These are phyloP conservation scores for Aspergillus mulundensis DNA, from an alignment of 495 filamentous ascomycete genomes.

Conservation along the genomic window DNA sequence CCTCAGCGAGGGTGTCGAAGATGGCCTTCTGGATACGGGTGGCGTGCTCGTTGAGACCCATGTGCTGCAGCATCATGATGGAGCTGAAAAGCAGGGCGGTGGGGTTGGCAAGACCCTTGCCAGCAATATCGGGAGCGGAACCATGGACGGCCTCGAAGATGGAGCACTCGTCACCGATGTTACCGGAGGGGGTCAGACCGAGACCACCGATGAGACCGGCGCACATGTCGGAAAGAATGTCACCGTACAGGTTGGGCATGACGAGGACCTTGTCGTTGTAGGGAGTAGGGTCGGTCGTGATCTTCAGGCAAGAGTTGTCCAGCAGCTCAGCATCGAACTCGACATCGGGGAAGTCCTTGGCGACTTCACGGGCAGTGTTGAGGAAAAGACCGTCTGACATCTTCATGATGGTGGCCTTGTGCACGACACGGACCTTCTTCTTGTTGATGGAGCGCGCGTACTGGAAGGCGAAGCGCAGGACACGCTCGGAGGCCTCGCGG, in stretches of 20 bases:
- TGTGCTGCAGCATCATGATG: slow-evolving; percentile 99
- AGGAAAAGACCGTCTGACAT: slow-evolving; percentile 99
- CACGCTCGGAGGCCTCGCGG: slow-evolving; percentile 84
- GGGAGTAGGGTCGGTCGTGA: slow-evolving; percentile 85
- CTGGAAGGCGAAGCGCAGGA: slow-evolving; percentile 95
- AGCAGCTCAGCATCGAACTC: slow-evolving; percentile 96
- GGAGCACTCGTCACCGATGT: slow-evolving; percentile 97
- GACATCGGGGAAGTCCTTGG: slow-evolving; percentile 90
- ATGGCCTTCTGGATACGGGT: slow-evolving; percentile 87
- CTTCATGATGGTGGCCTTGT: slow-evolving; percentile 99
- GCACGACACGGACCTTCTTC: slow-evolving; percentile 93
- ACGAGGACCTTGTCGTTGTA: slow-evolving; percentile 99
- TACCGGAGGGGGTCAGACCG: slow-evolving; percentile 93
- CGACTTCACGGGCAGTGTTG: slow-evolving; percentile 71
- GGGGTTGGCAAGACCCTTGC: slow-evolving; percentile 91
- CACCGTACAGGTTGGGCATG: slow-evolving; percentile 99
- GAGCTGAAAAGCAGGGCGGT: slow-evolving; percentile 85
- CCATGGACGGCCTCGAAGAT: slow-evolving; percentile 99
- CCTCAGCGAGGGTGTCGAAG: slow-evolving; percentile 90
- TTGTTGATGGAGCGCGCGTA: slow-evolving; percentile 87
- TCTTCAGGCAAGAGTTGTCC: slow-evolving; percentile 98
- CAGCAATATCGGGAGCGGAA: slow-evolving; percentile 95
- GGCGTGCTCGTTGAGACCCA: slow-evolving; percentile 84
- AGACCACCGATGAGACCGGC: slow-evolving; percentile 97
- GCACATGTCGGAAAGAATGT: slow-evolving; percentile 99